phyloP scores from a whole-genome alignment of 2,329 filamentous ascomycete genomes.

The Neonectria faginata region DNA sequence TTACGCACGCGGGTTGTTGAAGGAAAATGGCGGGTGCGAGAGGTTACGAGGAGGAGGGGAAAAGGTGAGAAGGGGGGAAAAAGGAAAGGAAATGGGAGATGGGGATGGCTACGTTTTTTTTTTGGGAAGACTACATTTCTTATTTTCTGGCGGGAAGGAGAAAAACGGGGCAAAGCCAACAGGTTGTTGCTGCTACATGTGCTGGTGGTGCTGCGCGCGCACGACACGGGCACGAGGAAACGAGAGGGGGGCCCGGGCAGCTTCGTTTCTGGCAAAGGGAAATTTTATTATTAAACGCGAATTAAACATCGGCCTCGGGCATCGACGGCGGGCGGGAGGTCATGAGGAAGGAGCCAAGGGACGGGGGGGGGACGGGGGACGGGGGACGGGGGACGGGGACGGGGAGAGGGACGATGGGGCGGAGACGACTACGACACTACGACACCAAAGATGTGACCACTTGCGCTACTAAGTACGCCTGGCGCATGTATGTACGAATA shows the following conservation, averaged over 20 bases:
- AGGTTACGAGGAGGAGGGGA: slow-evolving; percentile 41
- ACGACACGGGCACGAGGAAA: slow-evolving; percentile 41
- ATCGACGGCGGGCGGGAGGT: slow-evolving; percentile 26
- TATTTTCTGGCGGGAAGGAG: slow-evolving; percentile 56
- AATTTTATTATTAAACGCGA: slow-evolving; percentile 46
- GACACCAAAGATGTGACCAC: slow-evolving; percentile 5
- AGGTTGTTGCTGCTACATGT: slow-evolving; percentile 32
- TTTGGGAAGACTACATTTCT: slow-evolving; percentile 58
- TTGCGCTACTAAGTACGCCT: slow-evolving; percentile 3
- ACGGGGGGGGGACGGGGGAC: slow-evolving; percentile 15
- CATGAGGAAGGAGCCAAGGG: slow-evolving; percentile 19
- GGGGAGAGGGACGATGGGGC: slow-evolving; percentile 17
- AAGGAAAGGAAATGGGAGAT: slow-evolving; percentile 47
- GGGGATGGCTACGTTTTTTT: slow-evolving; percentile 67
- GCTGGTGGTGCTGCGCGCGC: slow-evolving; percentile 43
- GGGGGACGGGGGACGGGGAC: slow-evolving; percentile 13
- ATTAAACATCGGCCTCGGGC: slow-evolving; percentile 38
- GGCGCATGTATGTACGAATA: slow-evolving; percentile 9
- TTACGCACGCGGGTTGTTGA: slow-evolving; percentile 52
- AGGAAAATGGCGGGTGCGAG: slow-evolving; percentile 47
- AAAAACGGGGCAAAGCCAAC: slow-evolving; percentile 60
- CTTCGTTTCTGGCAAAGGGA: slow-evolving; percentile 44
- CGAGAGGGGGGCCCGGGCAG: slow-evolving; percentile 40
- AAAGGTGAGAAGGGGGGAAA: slow-evolving; percentile 37
- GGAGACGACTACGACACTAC: slow-evolving; percentile 17